A percentile compares a stretch with the other conserved stretches of the same genome.
Evolutionary conservation across 169 alveolate genomes (phyloP).

Genomic region (Plasmodium malariae): DNA sequence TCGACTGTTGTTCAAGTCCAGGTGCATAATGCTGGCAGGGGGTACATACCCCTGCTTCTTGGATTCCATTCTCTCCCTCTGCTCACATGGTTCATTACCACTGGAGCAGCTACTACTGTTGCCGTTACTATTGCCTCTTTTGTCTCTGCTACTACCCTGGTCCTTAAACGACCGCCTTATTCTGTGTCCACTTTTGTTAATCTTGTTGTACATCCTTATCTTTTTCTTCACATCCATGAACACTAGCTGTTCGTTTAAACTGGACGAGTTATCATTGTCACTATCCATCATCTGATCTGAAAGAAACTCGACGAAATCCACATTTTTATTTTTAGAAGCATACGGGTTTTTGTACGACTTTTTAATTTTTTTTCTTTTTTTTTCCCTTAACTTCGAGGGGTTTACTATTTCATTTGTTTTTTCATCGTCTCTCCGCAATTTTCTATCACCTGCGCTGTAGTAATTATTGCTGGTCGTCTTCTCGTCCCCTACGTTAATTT

Average conservation of each 20-base stretch:
- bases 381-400: conserved; percentile 18
- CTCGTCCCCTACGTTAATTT: background rate
- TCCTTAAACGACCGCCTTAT: background rate
- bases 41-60: too few species aligned
- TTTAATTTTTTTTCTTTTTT: conserved; percentile 31
- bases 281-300: conserved; percentile 44
- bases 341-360: conserved; percentile 15
- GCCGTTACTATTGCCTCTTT: background rate
- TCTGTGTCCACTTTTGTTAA: conserved; percentile 9
- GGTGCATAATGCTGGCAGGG: too few species aligned
- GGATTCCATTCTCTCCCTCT: background rate
- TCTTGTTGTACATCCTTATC: conserved; percentile 15
- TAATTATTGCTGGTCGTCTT: too few species aligned
- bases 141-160: background rate
- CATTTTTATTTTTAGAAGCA: conserved; percentile 13
- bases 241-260: background rate
- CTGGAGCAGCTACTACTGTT: background rate
- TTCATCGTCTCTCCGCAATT: too few species aligned
- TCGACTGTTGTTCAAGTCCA: too few species aligned
- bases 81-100: background rate
- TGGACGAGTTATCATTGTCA: background rate
- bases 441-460: too few species aligned
- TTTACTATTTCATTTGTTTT: conserved; percentile 20
- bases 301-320: conserved; percentile 36
- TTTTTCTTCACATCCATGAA: conserved; percentile 19